Evolutionary conservation across 164 flowering plant species (phyloP).

Genomic region (Platanus orientalis): DNA sequence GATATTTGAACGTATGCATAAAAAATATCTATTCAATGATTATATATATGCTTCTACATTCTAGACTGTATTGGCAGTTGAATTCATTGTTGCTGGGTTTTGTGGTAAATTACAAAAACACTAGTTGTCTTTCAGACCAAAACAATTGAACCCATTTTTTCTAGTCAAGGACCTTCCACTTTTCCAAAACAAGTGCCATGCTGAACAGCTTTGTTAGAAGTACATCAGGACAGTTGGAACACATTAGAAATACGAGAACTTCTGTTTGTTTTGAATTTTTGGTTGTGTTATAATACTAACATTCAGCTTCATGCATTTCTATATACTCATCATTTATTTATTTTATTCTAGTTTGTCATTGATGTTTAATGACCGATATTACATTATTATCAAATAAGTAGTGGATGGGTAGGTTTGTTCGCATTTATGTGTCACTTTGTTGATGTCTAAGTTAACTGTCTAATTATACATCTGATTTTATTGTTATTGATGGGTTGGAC

Average conservation of each 20-base stretch:
- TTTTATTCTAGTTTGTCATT: too few relatives aligned
- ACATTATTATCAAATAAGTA: too few relatives aligned
- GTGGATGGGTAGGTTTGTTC: neutral
- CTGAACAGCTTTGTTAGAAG: neutral
- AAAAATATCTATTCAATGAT: neutral
- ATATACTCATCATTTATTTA: too few relatives aligned
- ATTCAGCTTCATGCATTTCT: too few relatives aligned
- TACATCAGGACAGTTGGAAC: too few relatives aligned
- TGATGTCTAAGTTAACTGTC: too few relatives aligned
- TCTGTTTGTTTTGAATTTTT: too few relatives aligned
- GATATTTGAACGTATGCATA: neutral
- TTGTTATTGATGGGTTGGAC: slow-evolving; percentile 1
- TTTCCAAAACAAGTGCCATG: too few relatives aligned
- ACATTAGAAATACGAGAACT: too few relatives aligned
- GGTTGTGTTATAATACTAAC: too few relatives aligned
- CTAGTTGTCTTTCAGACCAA: neutral
- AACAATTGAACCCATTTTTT: neutral
- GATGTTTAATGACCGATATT: neutral
- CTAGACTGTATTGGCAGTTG: neutral
- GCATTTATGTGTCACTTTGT: too few relatives aligned
- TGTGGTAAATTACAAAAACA: too few relatives aligned
- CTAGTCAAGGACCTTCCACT: neutral
- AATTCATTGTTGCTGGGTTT: neutral
- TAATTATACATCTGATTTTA: neutral
- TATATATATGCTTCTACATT: neutral